These are phyloP conservation scores for Ceratocystis variospora DNA, from an alignment of 2,329 filamentous ascomycete species.

Conservation along the genomic window DNA sequence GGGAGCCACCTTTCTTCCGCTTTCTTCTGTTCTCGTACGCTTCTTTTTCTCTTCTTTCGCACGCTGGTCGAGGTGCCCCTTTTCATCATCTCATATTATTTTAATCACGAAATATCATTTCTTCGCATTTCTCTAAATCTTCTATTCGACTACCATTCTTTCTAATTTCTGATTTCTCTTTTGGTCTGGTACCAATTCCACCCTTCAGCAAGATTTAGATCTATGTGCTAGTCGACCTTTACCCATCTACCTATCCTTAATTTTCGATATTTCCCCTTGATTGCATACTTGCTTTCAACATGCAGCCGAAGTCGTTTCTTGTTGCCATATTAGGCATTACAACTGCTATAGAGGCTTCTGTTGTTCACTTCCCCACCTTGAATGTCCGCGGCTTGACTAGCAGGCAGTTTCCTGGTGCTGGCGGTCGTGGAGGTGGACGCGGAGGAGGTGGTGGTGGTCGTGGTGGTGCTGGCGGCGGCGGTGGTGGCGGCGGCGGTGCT, in stretches of 20 bases:
- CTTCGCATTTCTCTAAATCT: neutral
- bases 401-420: constrained; percentile 29
- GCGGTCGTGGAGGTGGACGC: constrained; percentile 18
- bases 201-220: constrained; percentile 15
- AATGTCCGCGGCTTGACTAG: constrained; percentile 29
- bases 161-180: constrained; percentile 24
- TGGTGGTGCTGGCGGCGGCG: constrained; percentile 17
- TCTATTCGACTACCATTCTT: constrained; percentile 16
- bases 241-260: constrained; percentile 10
- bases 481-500: constrained; percentile 15
- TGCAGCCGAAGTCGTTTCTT: constrained; percentile 40
- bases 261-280: neutral
- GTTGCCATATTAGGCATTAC: constrained; percentile 37
- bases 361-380: constrained; percentile 29
- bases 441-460: constrained; percentile 13
- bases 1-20: constrained; percentile 18
- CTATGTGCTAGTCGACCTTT: constrained; percentile 20
- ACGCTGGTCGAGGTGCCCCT: constrained; percentile 19
- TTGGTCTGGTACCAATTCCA: constrained; percentile 38
- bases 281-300: constrained; percentile 26
- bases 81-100: constrained; percentile 9
- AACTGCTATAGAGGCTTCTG: constrained; percentile 33
- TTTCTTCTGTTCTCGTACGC: constrained; percentile 15
- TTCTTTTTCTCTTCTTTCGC: constrained; percentile 17
- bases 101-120: neutral